Evolutionary conservation across 108 stramenopile genomes (phyloP).

Genomic region (Fistulifera pelliculosa): DNA sequence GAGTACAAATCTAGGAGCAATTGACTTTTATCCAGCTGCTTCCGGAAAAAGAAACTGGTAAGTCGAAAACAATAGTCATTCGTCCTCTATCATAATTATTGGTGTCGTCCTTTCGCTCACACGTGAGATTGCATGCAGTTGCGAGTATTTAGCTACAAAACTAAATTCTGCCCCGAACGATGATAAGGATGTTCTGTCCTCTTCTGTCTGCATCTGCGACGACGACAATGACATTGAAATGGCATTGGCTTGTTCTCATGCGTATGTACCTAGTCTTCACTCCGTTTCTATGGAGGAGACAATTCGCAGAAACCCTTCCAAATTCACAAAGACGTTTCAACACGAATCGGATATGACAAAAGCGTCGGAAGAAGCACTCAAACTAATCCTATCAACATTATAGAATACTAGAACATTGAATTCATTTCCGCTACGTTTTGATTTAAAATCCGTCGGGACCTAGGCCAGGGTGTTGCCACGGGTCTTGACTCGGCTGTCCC

Average conservation of each 20-base stretch:
- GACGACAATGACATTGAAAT: conserved; percentile 87
- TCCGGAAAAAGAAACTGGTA: conserved; percentile 75
- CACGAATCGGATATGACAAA: not conserved
- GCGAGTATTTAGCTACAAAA: conserved; percentile 41
- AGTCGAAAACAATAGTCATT: not conserved
- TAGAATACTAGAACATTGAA: too few relatives aligned
- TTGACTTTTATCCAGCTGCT: conserved; percentile 58
- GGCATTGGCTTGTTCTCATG: conserved; percentile 62
- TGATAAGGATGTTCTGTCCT: conserved; percentile 8
- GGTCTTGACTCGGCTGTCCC: not conserved
- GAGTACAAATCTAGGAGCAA: conserved; percentile 60
- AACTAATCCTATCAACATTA: not conserved
- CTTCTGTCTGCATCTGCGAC: conserved; percentile 67
- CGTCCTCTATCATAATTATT: too few relatives aligned
- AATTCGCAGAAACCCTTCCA: conserved; percentile 16
- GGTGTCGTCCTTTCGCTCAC: too few relatives aligned
- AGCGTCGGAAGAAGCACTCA: conserved; percentile 2
- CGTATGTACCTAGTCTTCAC: conserved; percentile 51
- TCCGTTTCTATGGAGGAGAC: conserved; percentile 36
- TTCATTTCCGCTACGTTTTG: too few relatives aligned
- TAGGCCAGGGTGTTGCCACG: conserved; percentile 1
- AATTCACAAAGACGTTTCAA: conserved; percentile 16
- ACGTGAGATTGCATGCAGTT: conserved; percentile 10
- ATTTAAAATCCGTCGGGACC: not conserved
- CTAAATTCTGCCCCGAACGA: conserved; percentile 13